These are phyloP conservation scores for Colletotrichum spaethianum DNA, from an alignment of 2,329 filamentous ascomycete genomes.

Conservation along the genomic window DNA sequence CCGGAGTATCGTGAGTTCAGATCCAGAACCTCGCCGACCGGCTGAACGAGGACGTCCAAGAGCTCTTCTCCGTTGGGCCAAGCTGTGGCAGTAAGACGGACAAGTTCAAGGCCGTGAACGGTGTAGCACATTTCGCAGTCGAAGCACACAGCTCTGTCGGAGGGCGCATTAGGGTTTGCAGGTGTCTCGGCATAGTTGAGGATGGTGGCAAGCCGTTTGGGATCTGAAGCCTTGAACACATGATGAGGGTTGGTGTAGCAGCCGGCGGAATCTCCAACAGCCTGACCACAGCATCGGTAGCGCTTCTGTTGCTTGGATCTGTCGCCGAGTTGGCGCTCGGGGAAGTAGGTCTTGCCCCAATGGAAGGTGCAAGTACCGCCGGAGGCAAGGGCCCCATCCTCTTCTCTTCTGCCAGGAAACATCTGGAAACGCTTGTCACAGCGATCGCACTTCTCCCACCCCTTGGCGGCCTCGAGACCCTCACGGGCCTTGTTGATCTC, in stretches of 20 bases:
- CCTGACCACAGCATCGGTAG: constrained; percentile 85
- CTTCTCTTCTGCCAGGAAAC: constrained; percentile 85
- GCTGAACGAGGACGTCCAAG: constrained; percentile 88
- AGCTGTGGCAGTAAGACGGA: constrained; percentile 88
- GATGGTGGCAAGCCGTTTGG: constrained; percentile 81
- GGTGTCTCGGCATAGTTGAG: constrained; percentile 88
- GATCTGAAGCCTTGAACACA: constrained; percentile 87
- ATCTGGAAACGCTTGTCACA: constrained; percentile 91
- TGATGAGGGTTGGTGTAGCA: constrained; percentile 82
- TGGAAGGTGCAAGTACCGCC: constrained; percentile 88
- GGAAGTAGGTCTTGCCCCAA: constrained; percentile 78
- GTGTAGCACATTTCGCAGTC: constrained; percentile 99
- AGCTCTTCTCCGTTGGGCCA: constrained; percentile 86
- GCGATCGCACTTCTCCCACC: constrained; percentile 91
- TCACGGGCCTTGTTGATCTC: constrained; percentile 77
- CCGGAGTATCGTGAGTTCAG: constrained; percentile 95
- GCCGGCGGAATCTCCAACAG: constrained; percentile 79
- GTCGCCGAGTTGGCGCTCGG: constrained; percentile 70
- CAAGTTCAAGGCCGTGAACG: constrained; percentile 86
- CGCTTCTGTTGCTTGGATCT: constrained; percentile 71
- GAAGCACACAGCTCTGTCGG: constrained; percentile 80
- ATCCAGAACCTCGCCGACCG: constrained; percentile 87
- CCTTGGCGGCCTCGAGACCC: constrained; percentile 76
- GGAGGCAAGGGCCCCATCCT: constrained; percentile 81
- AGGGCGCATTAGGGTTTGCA: constrained; percentile 66